Conservation (phyloP, 768 basidiomycete species). For the Neoboletus subvelutipes region DNA sequence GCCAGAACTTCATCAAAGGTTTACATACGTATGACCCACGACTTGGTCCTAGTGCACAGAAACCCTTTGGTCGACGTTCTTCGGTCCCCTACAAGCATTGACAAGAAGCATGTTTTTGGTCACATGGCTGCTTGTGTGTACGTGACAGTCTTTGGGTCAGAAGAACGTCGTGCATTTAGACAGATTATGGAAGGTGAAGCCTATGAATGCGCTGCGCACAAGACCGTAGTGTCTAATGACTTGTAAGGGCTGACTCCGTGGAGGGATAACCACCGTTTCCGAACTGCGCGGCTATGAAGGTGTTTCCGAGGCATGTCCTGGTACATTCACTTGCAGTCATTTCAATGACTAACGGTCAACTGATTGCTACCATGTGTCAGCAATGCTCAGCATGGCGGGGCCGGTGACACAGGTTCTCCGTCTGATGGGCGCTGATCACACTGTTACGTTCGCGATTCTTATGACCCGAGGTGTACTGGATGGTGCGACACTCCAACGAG, state of each 20-base stretch:
- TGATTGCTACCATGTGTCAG: conserved; percentile 9
- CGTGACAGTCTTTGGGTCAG: background rate
- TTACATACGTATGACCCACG: background rate
- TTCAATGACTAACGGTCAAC: conserved; percentile 8
- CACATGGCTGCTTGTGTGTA: background rate
- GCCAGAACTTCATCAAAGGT: background rate
- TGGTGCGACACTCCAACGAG: background rate
- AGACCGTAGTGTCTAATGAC: background rate
- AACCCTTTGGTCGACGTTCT: background rate
- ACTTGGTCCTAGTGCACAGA: background rate
- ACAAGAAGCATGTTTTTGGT: background rate
- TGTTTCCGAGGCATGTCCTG: conserved; percentile 2
- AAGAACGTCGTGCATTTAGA: background rate
- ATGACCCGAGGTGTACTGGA: conserved; percentile 7
- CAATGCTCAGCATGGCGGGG: conserved; percentile 15
- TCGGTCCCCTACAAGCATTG: background rate
- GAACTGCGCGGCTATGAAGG: background rate
- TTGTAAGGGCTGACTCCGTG: background rate
- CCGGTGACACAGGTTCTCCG: conserved; percentile 10
- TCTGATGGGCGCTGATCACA: conserved; percentile 13
- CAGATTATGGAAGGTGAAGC: background rate
- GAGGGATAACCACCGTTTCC: conserved; percentile 3
- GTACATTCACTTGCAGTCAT: background rate
- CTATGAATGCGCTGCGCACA: background rate
- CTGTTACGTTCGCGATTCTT: conserved; percentile 8